Evolutionary conservation across 1,284 basidiomycete species (phyloP).

Genomic region (Entoloma clypeatum): DNA sequence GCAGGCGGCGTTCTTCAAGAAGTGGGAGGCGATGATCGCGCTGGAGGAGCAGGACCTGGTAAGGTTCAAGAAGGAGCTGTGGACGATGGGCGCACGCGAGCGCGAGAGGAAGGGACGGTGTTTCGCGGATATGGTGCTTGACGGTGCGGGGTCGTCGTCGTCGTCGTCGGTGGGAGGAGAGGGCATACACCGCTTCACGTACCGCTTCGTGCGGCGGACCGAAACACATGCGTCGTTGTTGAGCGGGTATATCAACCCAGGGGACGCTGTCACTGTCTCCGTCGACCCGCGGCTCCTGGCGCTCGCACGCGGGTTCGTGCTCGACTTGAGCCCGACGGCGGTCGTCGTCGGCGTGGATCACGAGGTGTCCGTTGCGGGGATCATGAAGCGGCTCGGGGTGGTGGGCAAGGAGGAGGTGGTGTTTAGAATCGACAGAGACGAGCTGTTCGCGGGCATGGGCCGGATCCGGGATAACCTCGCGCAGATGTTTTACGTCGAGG

Average conservation of each 20-base stretch:
- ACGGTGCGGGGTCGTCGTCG: slow-evolving; percentile 22
- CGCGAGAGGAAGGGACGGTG: slow-evolving; percentile 81
- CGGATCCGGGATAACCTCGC: slow-evolving; percentile 89
- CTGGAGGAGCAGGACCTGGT: slow-evolving; percentile 87
- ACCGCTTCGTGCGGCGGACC: slow-evolving; percentile 23
- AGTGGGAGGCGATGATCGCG: slow-evolving; percentile 87
- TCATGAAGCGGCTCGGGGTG: slow-evolving; percentile 39
- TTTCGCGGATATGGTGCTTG: slow-evolving; percentile 76
- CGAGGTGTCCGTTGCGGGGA: slow-evolving; percentile 54
- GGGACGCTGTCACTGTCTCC: slow-evolving; percentile 84
- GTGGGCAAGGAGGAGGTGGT: slow-evolving; percentile 32
- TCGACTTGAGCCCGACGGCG: slow-evolving; percentile 60
- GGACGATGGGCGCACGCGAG: slow-evolving; percentile 83
- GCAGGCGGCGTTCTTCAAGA: slow-evolving; percentile 80
- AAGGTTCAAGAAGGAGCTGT: slow-evolving; percentile 86
- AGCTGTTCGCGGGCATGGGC: slow-evolving; percentile 83
- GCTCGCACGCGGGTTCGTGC: slow-evolving; percentile 80
- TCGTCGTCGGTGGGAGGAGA: slow-evolving; percentile 3
- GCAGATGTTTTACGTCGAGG: slow-evolving; percentile 80
- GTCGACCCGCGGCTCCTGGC: slow-evolving; percentile 83
- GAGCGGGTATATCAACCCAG: slow-evolving; percentile 72
- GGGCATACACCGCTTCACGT: slow-evolving; percentile 55
- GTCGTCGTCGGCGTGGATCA: slow-evolving; percentile 83
- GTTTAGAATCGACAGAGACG: slow-evolving; percentile 94
- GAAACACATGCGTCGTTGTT: slow-evolving; percentile 49